Percentiles rank a stretch among this genome's conserved stretches.
phyloP scores from a whole-genome alignment of 306 rosid species.

The Malus sylvestris region DNA sequence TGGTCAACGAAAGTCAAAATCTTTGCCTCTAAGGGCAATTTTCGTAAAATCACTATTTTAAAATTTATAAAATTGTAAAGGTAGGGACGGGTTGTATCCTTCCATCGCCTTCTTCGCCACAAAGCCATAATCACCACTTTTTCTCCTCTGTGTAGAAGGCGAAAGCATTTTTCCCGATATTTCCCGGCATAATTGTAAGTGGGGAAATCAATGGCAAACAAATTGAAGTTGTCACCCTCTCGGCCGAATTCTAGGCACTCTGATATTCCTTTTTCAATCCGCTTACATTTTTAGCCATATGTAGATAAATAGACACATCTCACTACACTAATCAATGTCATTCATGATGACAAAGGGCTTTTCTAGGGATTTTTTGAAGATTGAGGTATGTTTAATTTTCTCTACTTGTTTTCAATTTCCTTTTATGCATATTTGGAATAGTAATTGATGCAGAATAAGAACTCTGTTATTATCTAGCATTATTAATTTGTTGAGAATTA shows the following conservation, averaged over 20 bases:
- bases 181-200: not conserved
- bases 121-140: not conserved
- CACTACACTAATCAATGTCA: no score
- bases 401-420: no score
- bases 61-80: no score
- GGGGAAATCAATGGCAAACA: not conserved
- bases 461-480: not conserved
- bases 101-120: not conserved
- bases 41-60: no score
- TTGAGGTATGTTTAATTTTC: no score
- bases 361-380: not conserved
- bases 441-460: no score
- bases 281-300: not conserved
- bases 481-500: not conserved
- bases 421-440: no score
- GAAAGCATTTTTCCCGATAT: not conserved
- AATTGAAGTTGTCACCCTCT: not conserved
- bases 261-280: not conserved
- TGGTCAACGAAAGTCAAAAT: no score
- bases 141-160: not conserved
- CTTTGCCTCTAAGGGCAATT: no score
- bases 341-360: not conserved
- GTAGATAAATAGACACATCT: no score
- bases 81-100: no score
- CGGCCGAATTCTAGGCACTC: not conserved